These are phyloP conservation scores for Chlorella sorokiniana DNA, from an alignment of 139 green algal species.

Conservation along the genomic window DNA sequence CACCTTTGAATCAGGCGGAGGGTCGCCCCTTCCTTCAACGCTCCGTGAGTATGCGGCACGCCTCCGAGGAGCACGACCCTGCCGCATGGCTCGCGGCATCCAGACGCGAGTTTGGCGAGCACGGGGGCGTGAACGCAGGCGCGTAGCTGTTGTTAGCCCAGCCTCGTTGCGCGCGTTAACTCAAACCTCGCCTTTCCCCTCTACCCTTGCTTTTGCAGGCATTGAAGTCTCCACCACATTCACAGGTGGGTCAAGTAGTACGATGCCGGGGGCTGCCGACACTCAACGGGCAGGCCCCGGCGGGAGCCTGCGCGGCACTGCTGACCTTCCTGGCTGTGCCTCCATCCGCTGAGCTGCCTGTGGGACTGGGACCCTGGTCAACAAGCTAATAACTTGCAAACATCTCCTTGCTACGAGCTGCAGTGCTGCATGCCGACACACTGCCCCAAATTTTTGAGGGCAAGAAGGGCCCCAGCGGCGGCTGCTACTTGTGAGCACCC, in stretches of 20 bases:
- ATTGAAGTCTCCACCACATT: slow-evolving; percentile 63
- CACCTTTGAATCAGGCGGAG: no score
- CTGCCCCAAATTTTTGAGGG: slow-evolving; percentile 60
- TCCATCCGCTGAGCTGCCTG: not conserved
- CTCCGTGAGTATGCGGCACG: no score
- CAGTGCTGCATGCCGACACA: slow-evolving; percentile 60
- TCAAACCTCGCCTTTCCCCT: not conserved
- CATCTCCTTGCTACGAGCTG: not conserved
- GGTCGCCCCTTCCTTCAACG: no score
- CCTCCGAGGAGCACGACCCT: slow-evolving; percentile 9
- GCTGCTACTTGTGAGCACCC: slow-evolving; percentile 58
- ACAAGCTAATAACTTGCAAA: not conserved
- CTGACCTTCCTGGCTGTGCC: not conserved
- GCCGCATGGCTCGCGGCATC: slow-evolving; percentile 21
- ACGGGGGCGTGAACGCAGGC: slow-evolving; percentile 61
- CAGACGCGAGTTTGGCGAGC: slow-evolving; percentile 22
- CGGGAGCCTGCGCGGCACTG: not conserved
- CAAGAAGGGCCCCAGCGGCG: slow-evolving; percentile 29
- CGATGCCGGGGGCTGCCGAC: no score
- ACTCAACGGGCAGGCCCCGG: not conserved
- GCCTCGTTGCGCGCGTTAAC: not conserved
- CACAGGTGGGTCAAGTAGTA: slow-evolving; percentile 43
- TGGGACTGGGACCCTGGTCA: not conserved
- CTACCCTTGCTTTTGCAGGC: not conserved
- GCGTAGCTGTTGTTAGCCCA: not conserved